phyloP scores from a whole-genome alignment of 305 asterid genomes.

The Plantago coronopus region DNA sequence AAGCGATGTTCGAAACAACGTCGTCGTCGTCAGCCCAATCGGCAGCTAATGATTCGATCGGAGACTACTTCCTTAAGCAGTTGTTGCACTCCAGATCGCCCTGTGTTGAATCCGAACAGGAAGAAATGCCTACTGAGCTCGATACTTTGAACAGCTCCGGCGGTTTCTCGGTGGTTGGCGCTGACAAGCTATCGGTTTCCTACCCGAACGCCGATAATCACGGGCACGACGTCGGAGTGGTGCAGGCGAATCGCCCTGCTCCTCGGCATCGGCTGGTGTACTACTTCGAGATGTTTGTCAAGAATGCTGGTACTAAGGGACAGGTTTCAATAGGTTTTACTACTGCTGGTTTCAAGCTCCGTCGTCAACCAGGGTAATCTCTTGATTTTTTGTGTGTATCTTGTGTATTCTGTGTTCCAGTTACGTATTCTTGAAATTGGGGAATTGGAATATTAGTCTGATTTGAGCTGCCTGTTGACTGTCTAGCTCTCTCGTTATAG shows the following conservation, averaged over 20 bases:
- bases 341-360: conserved; percentile 55
- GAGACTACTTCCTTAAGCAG: conserved; percentile 43
- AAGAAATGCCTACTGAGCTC: conserved; percentile 57
- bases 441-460: no score
- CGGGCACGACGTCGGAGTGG: conserved; percentile 91
- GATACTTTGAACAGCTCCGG: conserved; percentile 81
- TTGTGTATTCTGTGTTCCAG: not conserved
- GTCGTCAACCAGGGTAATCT: conserved; percentile 87
- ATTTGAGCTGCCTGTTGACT: no score
- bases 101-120: conserved; percentile 37
- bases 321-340: conserved; percentile 86
- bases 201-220: conserved; percentile 60
- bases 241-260: conserved; percentile 78
- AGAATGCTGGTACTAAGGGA: conserved; percentile 80
- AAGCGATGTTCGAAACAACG: conserved; percentile 37
- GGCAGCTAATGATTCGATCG: conserved; percentile 37
- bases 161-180: conserved; percentile 68
- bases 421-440: not conserved
- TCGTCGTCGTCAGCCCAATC: conserved; percentile 30
- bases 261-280: conserved; percentile 71
- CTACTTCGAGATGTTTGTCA: conserved; percentile 79
- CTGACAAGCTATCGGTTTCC: conserved; percentile 76
- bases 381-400: not conserved
- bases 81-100: conserved; percentile 43
- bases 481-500: no score